Percentiles rank a stretch among this genome's conserved stretches.
phyloP scores from a whole-genome alignment of 202 grass and related monocot species.

The Bolboschoenoplectus hybrid region DNA sequence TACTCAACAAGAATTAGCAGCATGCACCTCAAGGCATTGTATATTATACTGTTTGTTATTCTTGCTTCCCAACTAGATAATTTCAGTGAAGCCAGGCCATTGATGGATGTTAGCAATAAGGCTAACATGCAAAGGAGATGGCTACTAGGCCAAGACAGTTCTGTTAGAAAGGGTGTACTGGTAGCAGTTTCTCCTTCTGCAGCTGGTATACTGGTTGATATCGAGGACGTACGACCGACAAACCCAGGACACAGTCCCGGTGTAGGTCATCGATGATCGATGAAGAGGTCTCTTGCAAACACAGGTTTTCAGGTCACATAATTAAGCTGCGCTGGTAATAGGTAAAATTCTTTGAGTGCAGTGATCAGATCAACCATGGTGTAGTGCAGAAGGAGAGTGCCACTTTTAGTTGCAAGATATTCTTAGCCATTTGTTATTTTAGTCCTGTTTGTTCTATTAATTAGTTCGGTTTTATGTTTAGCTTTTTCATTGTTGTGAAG shows the following conservation, averaged over 20 bases:
- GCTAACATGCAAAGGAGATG: slow-evolving; percentile 4
- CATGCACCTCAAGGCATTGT: not conserved
- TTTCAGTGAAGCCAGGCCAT: slow-evolving; percentile 21
- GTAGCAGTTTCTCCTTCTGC: slow-evolving; percentile 20
- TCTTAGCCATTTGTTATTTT: slow-evolving; percentile 27
- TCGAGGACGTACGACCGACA: slow-evolving; percentile 41
- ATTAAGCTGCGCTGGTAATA: not conserved
- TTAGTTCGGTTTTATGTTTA: not conserved
- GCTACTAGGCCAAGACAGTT: not conserved
- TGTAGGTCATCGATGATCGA: slow-evolving; percentile 43
- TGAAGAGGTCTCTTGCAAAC: not conserved
- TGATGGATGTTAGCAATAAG: slow-evolving; percentile 15
- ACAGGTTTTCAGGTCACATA: not conserved
- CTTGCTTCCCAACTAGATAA: slow-evolving; percentile 3
- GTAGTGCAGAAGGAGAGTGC: not conserved
- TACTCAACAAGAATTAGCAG: slow-evolving; percentile 4
- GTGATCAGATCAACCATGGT: not conserved
- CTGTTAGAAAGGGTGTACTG: not conserved
- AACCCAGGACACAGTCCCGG: slow-evolving; percentile 49
- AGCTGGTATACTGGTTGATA: slow-evolving; percentile 12
- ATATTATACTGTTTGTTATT: not conserved
- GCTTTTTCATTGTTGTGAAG: not conserved
- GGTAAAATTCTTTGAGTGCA: not conserved
- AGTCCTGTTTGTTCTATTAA: slow-evolving; percentile 1
- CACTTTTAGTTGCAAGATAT: not conserved